Evolutionary conservation across 1,139 yeast genomes (phyloP), one percentile per base, ranked within the genome.

Genomic region (Hansenula lynferdii): DNA sequence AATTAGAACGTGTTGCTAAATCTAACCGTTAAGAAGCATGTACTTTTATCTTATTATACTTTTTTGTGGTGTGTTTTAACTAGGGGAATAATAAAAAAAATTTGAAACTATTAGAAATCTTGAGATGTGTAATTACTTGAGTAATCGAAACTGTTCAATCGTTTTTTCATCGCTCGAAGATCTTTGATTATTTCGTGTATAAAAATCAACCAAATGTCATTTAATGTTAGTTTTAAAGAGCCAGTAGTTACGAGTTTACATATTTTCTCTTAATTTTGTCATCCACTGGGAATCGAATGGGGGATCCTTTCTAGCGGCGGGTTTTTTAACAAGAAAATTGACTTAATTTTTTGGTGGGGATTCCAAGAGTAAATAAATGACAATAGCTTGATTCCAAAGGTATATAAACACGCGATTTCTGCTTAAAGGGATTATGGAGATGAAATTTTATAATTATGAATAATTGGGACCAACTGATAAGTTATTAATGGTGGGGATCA

Each of bases 1-100:
- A 92, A 83, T 85, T 92, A 74, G 98, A 94, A 83, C 95, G 98
- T 85, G 98, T 92, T 74, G 98, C 98, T 72, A 92, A 92, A 80
- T 89, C 97, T 72, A 92, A 92, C 95, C 97, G 98, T 87, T 92
- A 92, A 85, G 58, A 42, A 48, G 26, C 26, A 24, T 24, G 15
- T 34, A 33, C n/a, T 35, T 42, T 10, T 31, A 17, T 23, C 14
- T 17, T 16, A 12, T 16, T n/a, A 14, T 27, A 31, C 24, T 18
- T 36, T 31, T 19, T 24, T 18, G 22, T 19, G 22, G 28, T 31
- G 34, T 31, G 34, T 31, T 31, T 27, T 28, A 15, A n/a, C n/a
- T n/a, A 25, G 17, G 34, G 34, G 27, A 23, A 31, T 16, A 15
- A 31, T 17, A 23, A 21, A 23, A 23, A 8, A n/a, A 22, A 17